Evolutionary conservation across 345 rosid genomes (phyloP), one percentile per base, ranked within the genome.

Genomic region (Viola odorata): DNA sequence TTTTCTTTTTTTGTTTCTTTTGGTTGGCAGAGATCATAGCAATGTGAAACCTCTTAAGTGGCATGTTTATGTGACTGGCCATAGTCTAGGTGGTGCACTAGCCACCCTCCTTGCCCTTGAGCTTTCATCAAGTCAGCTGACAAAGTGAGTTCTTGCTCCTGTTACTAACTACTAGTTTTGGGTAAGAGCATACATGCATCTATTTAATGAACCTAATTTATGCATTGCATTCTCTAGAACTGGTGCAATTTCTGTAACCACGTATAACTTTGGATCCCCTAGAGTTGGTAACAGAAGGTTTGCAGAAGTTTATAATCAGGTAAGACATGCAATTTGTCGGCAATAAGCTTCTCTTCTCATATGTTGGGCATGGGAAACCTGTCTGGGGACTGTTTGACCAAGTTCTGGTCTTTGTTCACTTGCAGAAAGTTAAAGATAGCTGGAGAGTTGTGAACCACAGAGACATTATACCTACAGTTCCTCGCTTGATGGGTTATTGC

Each of bases 231-330:
- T 51, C 57, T 44, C 71, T 69, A 92, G 96, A 84, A 67, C 37
- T 50, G 94, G 87, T 53, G 84, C 79, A 53, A 80, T 89, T 74
- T 78, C 75, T 37, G 80, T 89, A 69, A 87, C 95, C 10, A 89
- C 89, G 98, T 92, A 89, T 73, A 92, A 89, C 74, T 91, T 91
- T 52, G 98, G 98, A 57, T 92, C 98, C 69, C 96, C 98, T 50
- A 87, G 96, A 79, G 96, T 92, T 73, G 96, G 98, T 66, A 89
- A 92, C 80, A 87, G 74, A 82, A 82, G 76, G 63, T 87, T 92
- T 63, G 91, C 96, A 42, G 96, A 87, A 57, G 76, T 79, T 40
- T 92, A 92, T 68, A 92, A 92, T 50, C 77, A 87, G 98, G 96
- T 91, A 73, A 68, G 41, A 45, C 51, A 53, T 41, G 7, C 6